These are phyloP conservation scores for Primulina eburnea DNA, from an alignment of 257 asterid genomes.

Conservation along the genomic window DNA sequence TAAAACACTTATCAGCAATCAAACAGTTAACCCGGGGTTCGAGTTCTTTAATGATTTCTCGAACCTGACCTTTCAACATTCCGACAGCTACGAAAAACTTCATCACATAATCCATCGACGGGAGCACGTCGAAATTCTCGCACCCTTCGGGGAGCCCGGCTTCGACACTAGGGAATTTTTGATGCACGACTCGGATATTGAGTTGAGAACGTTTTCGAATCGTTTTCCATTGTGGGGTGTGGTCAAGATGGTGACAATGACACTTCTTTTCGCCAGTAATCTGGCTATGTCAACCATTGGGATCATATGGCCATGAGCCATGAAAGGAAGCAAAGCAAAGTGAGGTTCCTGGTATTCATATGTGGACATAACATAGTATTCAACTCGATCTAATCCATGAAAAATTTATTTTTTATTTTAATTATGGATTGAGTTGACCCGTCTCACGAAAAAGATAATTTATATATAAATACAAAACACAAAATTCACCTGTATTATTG, in stretches of 20 bases:
- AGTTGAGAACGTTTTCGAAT: conserved; percentile 25
- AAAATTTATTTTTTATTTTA: too few relatives aligned
- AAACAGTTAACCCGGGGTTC: conserved; percentile 45
- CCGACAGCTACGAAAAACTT: conserved; percentile 37
- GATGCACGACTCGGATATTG: conserved; percentile 25
- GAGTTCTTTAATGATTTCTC: conserved; percentile 31
- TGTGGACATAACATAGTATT: too few relatives aligned
- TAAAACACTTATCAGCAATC: conserved; percentile 34
- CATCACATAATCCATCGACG: conserved; percentile 15
- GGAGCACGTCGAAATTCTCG: conserved; percentile 43
- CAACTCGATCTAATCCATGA: too few relatives aligned
- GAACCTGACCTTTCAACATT: conserved; percentile 37
- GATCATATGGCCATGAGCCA: too few relatives aligned
- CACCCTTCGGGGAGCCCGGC: conserved; percentile 49
- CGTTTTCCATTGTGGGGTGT: conserved; percentile 40
- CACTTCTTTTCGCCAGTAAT: too few relatives aligned
- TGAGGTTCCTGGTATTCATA: too few relatives aligned
- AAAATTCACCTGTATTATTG: too few relatives aligned
- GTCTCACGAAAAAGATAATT: too few relatives aligned
- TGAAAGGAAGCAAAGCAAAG: too few relatives aligned
- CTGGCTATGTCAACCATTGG: too few relatives aligned
- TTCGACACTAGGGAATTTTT: conserved; percentile 38
- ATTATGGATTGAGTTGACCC: too few relatives aligned
- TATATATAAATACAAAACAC: too few relatives aligned
- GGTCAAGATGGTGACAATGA: conserved; percentile 35